Conservation (phyloP, 2,329 filamentous ascomycete species). For the Colletotrichum gigasporum region DNA sequence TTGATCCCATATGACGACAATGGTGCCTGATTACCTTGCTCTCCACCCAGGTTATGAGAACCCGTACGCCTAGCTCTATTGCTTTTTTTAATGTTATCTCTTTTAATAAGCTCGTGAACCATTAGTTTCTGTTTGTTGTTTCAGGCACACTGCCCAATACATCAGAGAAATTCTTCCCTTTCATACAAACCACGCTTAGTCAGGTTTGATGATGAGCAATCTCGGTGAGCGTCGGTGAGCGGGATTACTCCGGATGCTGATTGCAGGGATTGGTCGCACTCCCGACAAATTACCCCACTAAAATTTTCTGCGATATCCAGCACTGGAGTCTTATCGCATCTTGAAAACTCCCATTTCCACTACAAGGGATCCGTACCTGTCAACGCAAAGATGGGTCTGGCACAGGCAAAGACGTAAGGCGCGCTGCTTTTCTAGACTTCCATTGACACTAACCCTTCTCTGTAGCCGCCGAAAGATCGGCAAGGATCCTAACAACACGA, state of each 20-base stretch:
- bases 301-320: conserved; percentile 26
- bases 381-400: conserved; percentile 32
- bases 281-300: conserved; percentile 24
- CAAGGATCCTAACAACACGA: conserved; percentile 94
- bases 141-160: too few relatives aligned
- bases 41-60: too few relatives aligned
- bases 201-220: not conserved
- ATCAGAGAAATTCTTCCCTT: too few relatives aligned
- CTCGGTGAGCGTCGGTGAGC: not conserved
- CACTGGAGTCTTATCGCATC: conserved; percentile 25
- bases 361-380: conserved; percentile 1
- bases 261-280: conserved; percentile 13
- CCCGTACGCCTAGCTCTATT: too few relatives aligned
- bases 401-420: conserved; percentile 29
- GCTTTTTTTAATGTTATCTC: too few relatives aligned
- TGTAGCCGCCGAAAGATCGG: conserved; percentile 73
- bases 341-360: conserved; percentile 16
- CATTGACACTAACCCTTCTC: not conserved
- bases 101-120: too few relatives aligned
- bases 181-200: not conserved
- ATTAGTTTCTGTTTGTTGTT: too few relatives aligned
- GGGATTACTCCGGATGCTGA: conserved; percentile 6
- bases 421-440: not conserved
- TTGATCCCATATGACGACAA: too few relatives aligned
- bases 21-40: too few relatives aligned